Percentiles rank a stretch among this genome's conserved stretches.
phyloP scores from a whole-genome alignment of 2,329 filamentous ascomycete species.

The Apiospora rasikravindrae region DNA sequence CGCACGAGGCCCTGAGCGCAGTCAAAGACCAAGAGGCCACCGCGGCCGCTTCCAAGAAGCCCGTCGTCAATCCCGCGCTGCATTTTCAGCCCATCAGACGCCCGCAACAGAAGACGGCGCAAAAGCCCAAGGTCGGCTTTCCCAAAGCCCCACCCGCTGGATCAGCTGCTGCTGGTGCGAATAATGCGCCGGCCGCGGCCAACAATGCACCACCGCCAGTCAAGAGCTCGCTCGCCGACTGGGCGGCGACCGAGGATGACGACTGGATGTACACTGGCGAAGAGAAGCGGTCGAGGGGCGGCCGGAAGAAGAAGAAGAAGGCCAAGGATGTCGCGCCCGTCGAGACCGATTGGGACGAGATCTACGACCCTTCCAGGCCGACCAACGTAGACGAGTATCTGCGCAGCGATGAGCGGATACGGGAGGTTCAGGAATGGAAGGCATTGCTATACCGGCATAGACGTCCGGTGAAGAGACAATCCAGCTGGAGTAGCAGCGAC shows the following conservation, averaged over 20 bases:
- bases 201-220: slow-evolving; percentile 51
- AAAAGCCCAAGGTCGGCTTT: slow-evolving; percentile 64
- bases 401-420: slow-evolving; percentile 80
- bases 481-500: slow-evolving; percentile 40
- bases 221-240: slow-evolving; percentile 80
- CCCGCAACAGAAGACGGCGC: slow-evolving; percentile 68
- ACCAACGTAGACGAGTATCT: slow-evolving; percentile 87
- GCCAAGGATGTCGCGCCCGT: slow-evolving; percentile 59
- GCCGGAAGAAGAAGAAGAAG: slow-evolving; percentile 77
- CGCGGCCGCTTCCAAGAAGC: slow-evolving; percentile 55
- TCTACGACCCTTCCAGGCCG: slow-evolving; percentile 84
- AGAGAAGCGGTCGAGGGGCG: slow-evolving; percentile 76
- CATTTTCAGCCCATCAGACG: slow-evolving; percentile 82
- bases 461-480: slow-evolving; percentile 49
- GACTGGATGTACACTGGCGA: slow-evolving; percentile 72
- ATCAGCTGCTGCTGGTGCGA: slow-evolving; percentile 37
- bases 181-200: slow-evolving; percentile 36
- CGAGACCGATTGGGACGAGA: slow-evolving; percentile 86
- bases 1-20: slow-evolving; percentile 60
- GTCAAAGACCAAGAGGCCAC: slow-evolving; percentile 52
- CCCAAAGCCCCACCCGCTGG: slow-evolving; percentile 45
- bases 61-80: slow-evolving; percentile 67
- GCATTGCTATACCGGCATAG: slow-evolving; percentile 77
- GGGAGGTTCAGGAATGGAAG: slow-evolving; percentile 86
- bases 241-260: slow-evolving; percentile 78